Conservation (phyloP, 2,329 filamentous ascomycete species). For the Westerdykella ornata region DNA sequence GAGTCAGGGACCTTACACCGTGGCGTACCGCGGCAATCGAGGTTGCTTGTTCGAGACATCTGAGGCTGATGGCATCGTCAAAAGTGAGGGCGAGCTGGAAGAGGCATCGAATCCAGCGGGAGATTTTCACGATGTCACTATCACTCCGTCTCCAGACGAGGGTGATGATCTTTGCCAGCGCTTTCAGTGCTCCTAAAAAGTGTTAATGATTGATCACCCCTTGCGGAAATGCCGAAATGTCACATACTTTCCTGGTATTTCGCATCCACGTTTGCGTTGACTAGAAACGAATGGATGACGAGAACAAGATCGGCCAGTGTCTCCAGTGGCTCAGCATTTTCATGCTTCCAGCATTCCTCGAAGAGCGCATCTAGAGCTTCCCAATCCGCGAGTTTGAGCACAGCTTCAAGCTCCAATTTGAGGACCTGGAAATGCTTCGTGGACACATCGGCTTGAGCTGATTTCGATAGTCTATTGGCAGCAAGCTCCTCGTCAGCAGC, state of each 20-base stretch:
- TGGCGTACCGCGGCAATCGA: constrained; percentile 23
- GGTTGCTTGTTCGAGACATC: constrained; percentile 58
- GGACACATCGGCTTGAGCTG: constrained; percentile 48
- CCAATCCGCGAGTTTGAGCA: constrained; percentile 61
- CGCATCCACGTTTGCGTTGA: constrained; percentile 20
- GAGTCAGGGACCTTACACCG: constrained; percentile 16
- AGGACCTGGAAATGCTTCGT: constrained; percentile 61
- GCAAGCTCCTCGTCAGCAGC: constrained; percentile 39
- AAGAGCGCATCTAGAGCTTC: constrained; percentile 58
- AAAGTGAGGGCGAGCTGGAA: constrained; percentile 60
- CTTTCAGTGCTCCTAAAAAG: constrained; percentile 20
- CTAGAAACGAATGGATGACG: constrained; percentile 37
- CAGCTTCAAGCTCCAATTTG: constrained; percentile 74
- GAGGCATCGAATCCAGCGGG: constrained; percentile 72
- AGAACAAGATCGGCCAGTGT: constrained; percentile 44
- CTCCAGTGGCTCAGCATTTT: constrained; percentile 38
- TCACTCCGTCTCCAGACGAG: constrained; percentile 54
- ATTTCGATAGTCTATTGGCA: constrained; percentile 37
- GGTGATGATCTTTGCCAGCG: constrained; percentile 62
- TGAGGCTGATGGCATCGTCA: constrained; percentile 51
- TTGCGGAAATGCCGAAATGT: background rate
- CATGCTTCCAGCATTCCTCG: constrained; percentile 36
- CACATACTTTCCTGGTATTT: constrained; percentile 31
- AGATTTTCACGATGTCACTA: constrained; percentile 55
- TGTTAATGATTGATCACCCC: constrained; percentile 8